Conservation (phyloP, 176 grass and related monocot species). For the Oryza glumipatula region DNA sequence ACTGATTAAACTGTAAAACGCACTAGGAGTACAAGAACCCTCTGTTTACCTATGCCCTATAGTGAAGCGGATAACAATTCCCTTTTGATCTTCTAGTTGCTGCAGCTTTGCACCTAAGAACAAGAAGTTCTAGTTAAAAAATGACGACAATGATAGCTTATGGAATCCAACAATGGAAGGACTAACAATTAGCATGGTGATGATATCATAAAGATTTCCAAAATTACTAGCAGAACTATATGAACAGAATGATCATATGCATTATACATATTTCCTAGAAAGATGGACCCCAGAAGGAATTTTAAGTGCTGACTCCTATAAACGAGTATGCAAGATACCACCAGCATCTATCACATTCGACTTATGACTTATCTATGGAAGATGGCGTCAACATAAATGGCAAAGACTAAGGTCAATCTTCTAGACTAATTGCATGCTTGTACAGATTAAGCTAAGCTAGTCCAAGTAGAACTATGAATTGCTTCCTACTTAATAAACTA, state of each 20-base stretch:
- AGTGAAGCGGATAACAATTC: constrained; percentile 92
- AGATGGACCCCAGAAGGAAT: neutral
- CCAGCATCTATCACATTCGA: neutral
- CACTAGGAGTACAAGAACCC: constrained; percentile 28
- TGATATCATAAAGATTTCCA: neutral
- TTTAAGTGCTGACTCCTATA: neutral
- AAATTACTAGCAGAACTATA: constrained; percentile 17
- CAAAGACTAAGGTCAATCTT: neutral
- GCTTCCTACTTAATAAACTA: neutral
- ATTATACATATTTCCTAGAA: neutral
- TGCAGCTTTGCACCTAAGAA: constrained; percentile 72
- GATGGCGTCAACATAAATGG: neutral
- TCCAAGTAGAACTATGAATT: neutral
- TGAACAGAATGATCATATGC: neutral
- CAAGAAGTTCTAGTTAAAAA: constrained; percentile 37
- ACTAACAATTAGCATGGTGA: neutral
- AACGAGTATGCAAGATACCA: neutral
- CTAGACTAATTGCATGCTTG: neutral
- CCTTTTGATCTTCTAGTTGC: constrained; percentile 83
- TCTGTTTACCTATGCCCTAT: constrained; percentile 91
- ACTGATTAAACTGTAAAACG: constrained; percentile 28
- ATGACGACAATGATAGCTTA: constrained; percentile 4
- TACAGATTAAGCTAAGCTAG: neutral
- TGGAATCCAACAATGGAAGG: neutral
- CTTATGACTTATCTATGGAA: constrained; percentile 11